Evolutionary conservation across 352 stramenopile genomes (phyloP).

Genomic region (Thraustochytrium striatum): DNA sequence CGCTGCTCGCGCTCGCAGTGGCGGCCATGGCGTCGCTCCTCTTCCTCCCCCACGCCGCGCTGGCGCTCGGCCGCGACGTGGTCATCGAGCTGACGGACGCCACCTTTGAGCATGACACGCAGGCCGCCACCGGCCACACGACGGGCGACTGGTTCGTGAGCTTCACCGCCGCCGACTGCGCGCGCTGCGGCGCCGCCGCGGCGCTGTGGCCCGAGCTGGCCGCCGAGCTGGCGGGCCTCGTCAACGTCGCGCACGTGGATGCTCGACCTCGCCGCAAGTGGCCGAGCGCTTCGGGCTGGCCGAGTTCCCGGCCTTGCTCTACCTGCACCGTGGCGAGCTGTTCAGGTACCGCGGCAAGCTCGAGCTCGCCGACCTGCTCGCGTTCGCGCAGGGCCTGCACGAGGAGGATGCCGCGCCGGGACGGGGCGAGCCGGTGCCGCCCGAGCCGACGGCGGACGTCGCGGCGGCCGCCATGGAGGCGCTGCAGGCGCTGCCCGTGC

Average conservation of each 20-base stretch:
- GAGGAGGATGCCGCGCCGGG: background rate
- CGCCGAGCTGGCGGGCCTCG: conserved; percentile 68
- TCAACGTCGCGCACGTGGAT: conserved; percentile 85
- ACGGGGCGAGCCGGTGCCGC: background rate
- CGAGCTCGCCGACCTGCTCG: conserved; percentile 61
- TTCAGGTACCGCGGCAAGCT: conserved; percentile 69
- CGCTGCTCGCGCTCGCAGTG: no score
- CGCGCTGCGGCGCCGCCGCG: conserved; percentile 62
- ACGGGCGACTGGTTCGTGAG: conserved; percentile 81
- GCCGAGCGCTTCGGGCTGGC: conserved; percentile 74
- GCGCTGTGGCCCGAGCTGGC: conserved; percentile 75
- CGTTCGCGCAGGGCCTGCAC: conserved; percentile 59
- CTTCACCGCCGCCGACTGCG: conserved; percentile 74
- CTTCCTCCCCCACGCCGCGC: no score
- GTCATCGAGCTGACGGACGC: conserved; percentile 54
- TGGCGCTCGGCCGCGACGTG: no score
- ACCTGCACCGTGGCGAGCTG: conserved; percentile 69
- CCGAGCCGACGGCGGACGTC: background rate
- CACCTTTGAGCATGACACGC: conserved; percentile 81
- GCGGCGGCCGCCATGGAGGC: no score
- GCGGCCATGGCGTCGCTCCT: no score
- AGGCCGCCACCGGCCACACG: conserved; percentile 77
- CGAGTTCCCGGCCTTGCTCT: conserved; percentile 69
- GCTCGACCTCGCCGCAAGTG: conserved; percentile 67
- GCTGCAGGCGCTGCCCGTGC: no score